A percentile compares a stretch with the other conserved stretches of the same genome.
phyloP scores from a whole-genome alignment of 73 alveolate species.

The Blepharisma japonicum region DNA sequence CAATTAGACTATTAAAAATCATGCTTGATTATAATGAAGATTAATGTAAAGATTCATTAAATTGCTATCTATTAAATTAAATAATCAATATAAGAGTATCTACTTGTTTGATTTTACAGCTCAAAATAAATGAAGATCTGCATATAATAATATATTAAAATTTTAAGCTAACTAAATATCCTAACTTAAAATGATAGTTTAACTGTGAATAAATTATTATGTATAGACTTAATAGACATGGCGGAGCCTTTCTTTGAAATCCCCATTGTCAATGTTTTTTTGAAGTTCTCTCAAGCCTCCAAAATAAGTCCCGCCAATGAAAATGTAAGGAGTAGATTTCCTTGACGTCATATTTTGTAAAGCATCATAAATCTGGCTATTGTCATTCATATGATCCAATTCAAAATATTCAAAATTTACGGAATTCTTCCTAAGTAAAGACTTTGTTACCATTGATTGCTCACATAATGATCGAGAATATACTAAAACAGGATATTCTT shows the following conservation, averaged over 20 bases:
- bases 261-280: not conserved
- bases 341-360: conserved; percentile 13
- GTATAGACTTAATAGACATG: no score
- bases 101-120: no score
- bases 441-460: not conserved
- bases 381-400: conserved; percentile 28
- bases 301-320: conserved; percentile 1
- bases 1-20: no score
- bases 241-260: not conserved
- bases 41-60: no score
- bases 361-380: conserved; percentile 9
- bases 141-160: no score
- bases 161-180: no score
- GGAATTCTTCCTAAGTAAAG: conserved; percentile 10
- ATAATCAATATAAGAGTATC: no score
- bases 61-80: no score
- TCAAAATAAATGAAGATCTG: no score
- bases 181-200: no score
- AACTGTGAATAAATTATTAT: no score
- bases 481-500: not conserved
- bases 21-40: no score
- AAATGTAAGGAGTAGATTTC: conserved; percentile 18
- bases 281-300: conserved; percentile 25
- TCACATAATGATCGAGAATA: conserved; percentile 21
- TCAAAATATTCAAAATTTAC: conserved; percentile 29